Conservation (phyloP, 1,139 yeast species). For the Yamadazyma buinensis region DNA sequence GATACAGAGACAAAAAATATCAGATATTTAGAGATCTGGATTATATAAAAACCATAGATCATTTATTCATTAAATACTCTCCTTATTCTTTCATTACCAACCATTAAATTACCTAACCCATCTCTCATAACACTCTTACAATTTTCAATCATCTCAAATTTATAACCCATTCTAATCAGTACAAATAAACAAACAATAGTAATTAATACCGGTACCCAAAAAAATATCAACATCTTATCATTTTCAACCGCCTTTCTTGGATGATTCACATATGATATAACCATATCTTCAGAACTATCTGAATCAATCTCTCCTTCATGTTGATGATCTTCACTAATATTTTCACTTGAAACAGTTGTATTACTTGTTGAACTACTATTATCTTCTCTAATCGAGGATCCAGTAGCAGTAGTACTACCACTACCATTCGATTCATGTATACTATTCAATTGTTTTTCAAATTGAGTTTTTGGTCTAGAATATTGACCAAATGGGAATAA, state of each 20-base stretch:
- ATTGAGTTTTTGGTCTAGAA: conserved; percentile 30
- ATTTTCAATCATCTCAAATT: conserved; percentile 34
- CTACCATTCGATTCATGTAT: background rate
- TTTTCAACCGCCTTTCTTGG: conserved; percentile 66
- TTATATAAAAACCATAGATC: too few species aligned
- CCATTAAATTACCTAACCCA: conserved; percentile 56
- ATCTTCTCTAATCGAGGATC: background rate
- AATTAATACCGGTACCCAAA: conserved; percentile 78
- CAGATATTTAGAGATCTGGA: too few species aligned
- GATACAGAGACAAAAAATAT: too few species aligned
- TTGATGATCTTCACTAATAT: background rate
- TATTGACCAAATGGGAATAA: conserved; percentile 64
- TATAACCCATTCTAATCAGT: conserved; percentile 49
- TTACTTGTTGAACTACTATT: background rate
- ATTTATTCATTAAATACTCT: conserved; percentile 38
- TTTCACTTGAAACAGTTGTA: conserved; percentile 4
- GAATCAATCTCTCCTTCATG: conserved; percentile 17
- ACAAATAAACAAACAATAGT: conserved; percentile 50
- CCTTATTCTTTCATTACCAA: conserved; percentile 68
- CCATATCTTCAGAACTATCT: conserved; percentile 52
- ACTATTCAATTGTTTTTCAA: conserved; percentile 31
- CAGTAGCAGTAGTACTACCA: background rate
- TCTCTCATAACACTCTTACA: conserved; percentile 49
- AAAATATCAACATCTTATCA: conserved; percentile 81
- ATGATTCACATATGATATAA: conserved; percentile 53